phyloP scores from a whole-genome alignment of 1,284 basidiomycete species.

The Papiliotrema terrestris region DNA sequence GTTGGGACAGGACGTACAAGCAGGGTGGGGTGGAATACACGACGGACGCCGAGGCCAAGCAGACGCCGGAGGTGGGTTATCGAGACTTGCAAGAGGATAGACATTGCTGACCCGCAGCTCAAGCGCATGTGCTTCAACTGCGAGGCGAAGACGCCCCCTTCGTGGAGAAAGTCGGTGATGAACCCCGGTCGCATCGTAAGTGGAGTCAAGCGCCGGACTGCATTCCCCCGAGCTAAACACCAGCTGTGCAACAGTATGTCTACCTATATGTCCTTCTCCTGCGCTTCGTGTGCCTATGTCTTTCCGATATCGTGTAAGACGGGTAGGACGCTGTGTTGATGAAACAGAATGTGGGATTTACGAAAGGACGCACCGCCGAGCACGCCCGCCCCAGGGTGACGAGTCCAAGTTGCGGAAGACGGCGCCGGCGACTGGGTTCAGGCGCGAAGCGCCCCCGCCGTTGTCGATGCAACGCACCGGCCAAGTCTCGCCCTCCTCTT shows the following conservation, averaged over 20 bases:
- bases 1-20: not conserved
- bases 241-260: conserved; percentile 16
- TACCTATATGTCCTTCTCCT: not conserved
- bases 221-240: not conserved
- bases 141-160: conserved; percentile 7
- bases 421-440: not conserved
- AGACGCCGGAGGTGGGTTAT: conserved; percentile 14
- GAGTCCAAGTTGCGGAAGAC: conserved; percentile 11
- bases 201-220: not conserved
- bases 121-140: conserved; percentile 18
- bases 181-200: conserved; percentile 13
- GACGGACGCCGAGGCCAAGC: conserved; percentile 13
- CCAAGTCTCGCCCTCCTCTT: not conserved
- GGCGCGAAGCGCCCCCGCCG: not conserved
- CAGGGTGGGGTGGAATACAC: conserved; percentile 11
- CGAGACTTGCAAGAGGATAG: too few species aligned
- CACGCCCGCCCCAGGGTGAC: conserved; percentile 12
- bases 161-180: conserved; percentile 15
- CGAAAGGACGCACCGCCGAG: conserved; percentile 14
- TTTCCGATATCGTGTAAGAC: not conserved
- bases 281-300: not conserved
- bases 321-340: not conserved
- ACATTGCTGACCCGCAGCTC: conserved; percentile 8
- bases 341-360: conserved; percentile 18
- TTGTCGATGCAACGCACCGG: not conserved